A percentile compares a stretch with the other conserved stretches of the same genome.
phyloP scores from a whole-genome alignment of 352 stramenopile genomes.

The Pythium coloratum region DNA sequence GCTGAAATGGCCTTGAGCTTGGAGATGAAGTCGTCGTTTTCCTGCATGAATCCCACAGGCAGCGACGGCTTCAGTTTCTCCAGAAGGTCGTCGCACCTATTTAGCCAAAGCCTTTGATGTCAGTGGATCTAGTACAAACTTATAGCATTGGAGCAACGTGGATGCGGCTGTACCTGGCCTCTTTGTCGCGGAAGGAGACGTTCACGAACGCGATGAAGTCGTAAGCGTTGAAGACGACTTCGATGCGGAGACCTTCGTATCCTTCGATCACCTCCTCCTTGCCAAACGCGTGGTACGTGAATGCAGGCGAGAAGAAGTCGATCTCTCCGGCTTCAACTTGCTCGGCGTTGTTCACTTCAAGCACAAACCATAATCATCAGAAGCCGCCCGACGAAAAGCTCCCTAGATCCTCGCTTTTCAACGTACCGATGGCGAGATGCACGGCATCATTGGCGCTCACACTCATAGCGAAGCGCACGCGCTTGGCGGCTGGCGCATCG shows the following conservation, averaged over 20 bases:
- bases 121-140: neutral
- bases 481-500: conserved; percentile 39
- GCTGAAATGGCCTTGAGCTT: conserved; percentile 28
- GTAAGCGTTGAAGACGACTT: conserved; percentile 60
- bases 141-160: conserved; percentile 13
- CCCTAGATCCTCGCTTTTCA: neutral
- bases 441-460: conserved; percentile 50
- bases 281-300: conserved; percentile 83
- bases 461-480: conserved; percentile 59
- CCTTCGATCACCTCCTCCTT: conserved; percentile 71
- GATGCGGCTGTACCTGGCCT: conserved; percentile 25
- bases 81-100: conserved; percentile 53
- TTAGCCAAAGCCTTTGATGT: neutral
- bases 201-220: conserved; percentile 64
- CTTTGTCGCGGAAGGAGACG: conserved; percentile 52
- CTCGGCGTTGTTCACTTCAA: conserved; percentile 38
- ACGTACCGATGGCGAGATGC: conserved; percentile 57
- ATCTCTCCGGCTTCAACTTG: conserved; percentile 46
- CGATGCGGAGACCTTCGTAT: conserved; percentile 57
- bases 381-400: neutral
- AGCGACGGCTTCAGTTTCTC: conserved; percentile 50
- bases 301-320: conserved; percentile 60
- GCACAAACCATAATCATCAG: neutral
- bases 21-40: conserved; percentile 41
- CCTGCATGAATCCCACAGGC: conserved; percentile 39